Evolutionary conservation across 768 basidiomycete species (phyloP), one percentile per base, ranked within the genome.

Genomic region (Leccinellum rugosiceps): DNA sequence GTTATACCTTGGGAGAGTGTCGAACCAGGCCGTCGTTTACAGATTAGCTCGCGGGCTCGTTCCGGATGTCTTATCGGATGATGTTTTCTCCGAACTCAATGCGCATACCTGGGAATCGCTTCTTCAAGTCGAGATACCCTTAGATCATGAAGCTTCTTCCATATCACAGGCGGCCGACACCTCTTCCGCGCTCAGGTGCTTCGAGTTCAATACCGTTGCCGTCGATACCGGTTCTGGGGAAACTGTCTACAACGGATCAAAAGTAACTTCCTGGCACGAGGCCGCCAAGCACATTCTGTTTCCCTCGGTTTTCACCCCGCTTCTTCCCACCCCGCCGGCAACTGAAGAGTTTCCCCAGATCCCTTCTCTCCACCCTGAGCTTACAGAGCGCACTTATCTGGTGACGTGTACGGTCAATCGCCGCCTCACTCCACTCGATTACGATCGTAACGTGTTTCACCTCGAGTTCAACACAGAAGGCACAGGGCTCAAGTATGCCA

Each of bases 361-460:
- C 57, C 86, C 89, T 14, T 77, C 86, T 4, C 77, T 96, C 31
- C 92, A 89, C 43, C 97, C 97, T 13, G 94, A 97, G 65, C 69
- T 90, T 23, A 76, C 88, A 3, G 96, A 98, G 58, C 87, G 88
- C 67, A 98, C 94, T 23, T 98, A 83, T 82, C 84, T 98, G 54
- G 87, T 98, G 56, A 96, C 92, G 9, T 95, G 94, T 72, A 84
- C 87, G 6, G 94, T 97, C 72, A 98, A 98, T 76, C 86, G 87
- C 45, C 91, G 97, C 31, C 83, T 99, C 49, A 98, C 97, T 1
- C 97, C 97, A 31, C 73, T 84, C 63, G 94, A 96, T 60, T 99
- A 99, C 75, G 90, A 98, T 73, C 92, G 97, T 64, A 98, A 99
- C 74, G 94, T 99, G 31, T 98, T 98, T 80, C 97, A 99, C 76